Percentiles rank a stretch among this genome's conserved stretches.
Evolutionary conservation across 306 rosid species (phyloP).

Genomic region (Quercus suber): DNA sequence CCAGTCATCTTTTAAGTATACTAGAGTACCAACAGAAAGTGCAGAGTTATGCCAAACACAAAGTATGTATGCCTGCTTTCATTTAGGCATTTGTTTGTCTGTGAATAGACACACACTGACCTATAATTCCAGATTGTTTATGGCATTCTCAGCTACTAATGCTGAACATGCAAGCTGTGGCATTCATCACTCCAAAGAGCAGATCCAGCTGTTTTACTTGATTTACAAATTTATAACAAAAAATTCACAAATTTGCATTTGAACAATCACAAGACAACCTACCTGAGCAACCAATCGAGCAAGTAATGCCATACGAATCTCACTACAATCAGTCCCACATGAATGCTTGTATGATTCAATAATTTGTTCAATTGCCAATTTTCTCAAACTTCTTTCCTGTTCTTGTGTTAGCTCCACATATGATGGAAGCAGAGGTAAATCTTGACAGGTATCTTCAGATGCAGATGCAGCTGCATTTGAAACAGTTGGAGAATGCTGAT

Average conservation of each 20-base stretch:
- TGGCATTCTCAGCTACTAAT: slow-evolving; percentile 14
- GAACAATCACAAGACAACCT: slow-evolving; percentile 15
- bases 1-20: not conserved
- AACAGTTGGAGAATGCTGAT: slow-evolving; percentile 55
- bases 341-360: slow-evolving; percentile 64
- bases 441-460: slow-evolving; percentile 76
- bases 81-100: not conserved
- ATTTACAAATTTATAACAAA: slow-evolving; percentile 2
- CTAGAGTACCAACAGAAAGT: not conserved
- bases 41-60: not conserved
- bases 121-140: not conserved
- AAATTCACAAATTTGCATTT: not conserved
- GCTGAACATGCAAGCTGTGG: slow-evolving; percentile 9
- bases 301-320: slow-evolving; percentile 77
- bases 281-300: slow-evolving; percentile 98
- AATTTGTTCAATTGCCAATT: slow-evolving; percentile 67
- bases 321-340: slow-evolving; percentile 56
- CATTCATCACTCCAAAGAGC: not conserved
- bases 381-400: slow-evolving; percentile 58
- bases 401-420: slow-evolving; percentile 73
- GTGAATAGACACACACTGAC: not conserved
- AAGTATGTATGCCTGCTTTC: not conserved
- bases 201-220: slow-evolving; percentile 4
- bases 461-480: slow-evolving; percentile 50
- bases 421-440: slow-evolving; percentile 75